Evolutionary conservation across 352 stramenopile genomes (phyloP).

Genomic region (Phytophthora constricta): DNA sequence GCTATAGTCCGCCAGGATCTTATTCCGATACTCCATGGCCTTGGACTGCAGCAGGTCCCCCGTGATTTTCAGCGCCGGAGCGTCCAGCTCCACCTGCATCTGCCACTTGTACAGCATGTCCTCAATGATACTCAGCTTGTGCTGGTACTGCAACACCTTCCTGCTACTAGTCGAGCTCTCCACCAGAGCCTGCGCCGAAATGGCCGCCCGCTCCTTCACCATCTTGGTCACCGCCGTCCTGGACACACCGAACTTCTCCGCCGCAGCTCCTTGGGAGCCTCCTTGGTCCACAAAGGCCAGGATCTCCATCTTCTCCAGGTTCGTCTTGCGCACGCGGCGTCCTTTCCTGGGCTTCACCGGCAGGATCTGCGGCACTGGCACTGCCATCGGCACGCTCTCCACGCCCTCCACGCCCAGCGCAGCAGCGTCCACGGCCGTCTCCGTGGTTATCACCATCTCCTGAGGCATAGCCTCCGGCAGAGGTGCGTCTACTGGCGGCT

Average conservation of each 20-base stretch:
- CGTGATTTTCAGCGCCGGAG: constrained; percentile 72
- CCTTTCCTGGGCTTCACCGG: constrained; percentile 47
- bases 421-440: constrained; percentile 15
- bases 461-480: constrained; percentile 9
- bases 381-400: constrained; percentile 6
- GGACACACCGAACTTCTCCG: constrained; percentile 84
- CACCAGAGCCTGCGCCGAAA: constrained; percentile 69
- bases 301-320: constrained; percentile 87
- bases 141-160: constrained; percentile 85
- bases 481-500: neutral
- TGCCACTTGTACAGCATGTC: constrained; percentile 90
- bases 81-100: constrained; percentile 76
- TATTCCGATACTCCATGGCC: constrained; percentile 84
- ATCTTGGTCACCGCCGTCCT: constrained; percentile 87
- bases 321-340: constrained; percentile 78
- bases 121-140: constrained; percentile 86
- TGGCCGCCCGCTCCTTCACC: constrained; percentile 84
- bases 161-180: constrained; percentile 70
- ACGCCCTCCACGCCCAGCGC: neutral
- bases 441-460: constrained; percentile 23
- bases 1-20: constrained; percentile 77
- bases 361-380: neutral
- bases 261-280: constrained; percentile 74
- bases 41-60: constrained; percentile 81
- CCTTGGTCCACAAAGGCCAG: constrained; percentile 81